Percentiles rank a stretch among this genome's conserved stretches.
Evolutionary conservation across 768 basidiomycete genomes (phyloP).

Genomic region (Leucocoprinus leucothites): DNA sequence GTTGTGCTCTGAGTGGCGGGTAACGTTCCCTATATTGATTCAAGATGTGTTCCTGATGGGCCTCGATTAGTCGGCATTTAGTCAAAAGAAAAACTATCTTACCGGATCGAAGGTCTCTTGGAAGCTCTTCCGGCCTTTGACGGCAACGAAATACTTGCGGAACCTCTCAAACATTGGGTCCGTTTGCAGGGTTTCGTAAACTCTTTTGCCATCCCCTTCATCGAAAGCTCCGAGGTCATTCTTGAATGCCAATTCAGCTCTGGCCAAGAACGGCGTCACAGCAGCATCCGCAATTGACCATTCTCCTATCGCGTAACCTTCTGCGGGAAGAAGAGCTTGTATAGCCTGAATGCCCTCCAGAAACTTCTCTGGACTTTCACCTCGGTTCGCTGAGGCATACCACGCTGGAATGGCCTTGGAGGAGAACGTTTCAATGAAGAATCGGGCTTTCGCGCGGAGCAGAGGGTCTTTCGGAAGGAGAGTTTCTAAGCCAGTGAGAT

Average conservation of each 20-base stretch:
- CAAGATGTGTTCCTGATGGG: neutral
- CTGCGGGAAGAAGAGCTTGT: slow-evolving; percentile 46
- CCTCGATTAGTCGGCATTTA: neutral
- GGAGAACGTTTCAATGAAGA: slow-evolving; percentile 57
- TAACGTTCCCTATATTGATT: neutral
- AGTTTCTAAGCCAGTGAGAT: slow-evolving; percentile 43
- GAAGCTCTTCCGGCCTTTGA: slow-evolving; percentile 52
- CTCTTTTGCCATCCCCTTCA: slow-evolving; percentile 42
- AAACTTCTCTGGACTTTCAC: slow-evolving; percentile 38
- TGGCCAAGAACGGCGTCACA: slow-evolving; percentile 57
- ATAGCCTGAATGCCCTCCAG: slow-evolving; percentile 41
- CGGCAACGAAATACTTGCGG: slow-evolving; percentile 41
- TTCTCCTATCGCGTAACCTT: slow-evolving; percentile 44
- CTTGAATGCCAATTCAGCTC: slow-evolving; percentile 39
- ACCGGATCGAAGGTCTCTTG: slow-evolving; percentile 54
- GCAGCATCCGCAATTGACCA: slow-evolving; percentile 67
- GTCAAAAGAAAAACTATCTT: slow-evolving; percentile 13
- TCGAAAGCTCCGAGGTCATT: slow-evolving; percentile 53
- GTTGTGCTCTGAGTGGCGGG: neutral
- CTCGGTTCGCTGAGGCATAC: slow-evolving; percentile 31
- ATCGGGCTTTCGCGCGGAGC: slow-evolving; percentile 53
- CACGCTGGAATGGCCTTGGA: slow-evolving; percentile 42
- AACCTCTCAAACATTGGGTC: slow-evolving; percentile 50
- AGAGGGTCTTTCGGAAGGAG: slow-evolving; percentile 57
- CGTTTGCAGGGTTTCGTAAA: slow-evolving; percentile 36